Base-by-base conservation (phyloP, 768 basidiomycete genomes). In the Pleurotus platypus region DNA sequence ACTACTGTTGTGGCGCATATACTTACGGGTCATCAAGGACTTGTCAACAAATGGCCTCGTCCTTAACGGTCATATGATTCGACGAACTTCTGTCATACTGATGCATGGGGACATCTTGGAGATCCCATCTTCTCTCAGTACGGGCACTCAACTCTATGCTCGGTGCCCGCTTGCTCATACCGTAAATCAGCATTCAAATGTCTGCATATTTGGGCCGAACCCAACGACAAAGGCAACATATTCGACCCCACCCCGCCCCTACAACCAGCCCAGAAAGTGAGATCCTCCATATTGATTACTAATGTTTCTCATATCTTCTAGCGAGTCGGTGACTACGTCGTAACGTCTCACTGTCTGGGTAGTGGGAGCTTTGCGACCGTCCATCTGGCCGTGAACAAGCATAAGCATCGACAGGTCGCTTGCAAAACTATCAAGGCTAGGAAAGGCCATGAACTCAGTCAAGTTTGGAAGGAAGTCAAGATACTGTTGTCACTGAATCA, bases 341-440 rank as follows among this genome's bases (percentile, higher is more conserved):
- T 92, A n/a, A 90, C 87, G 16, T 84, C 86, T 3, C 89, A 92
- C 58, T 88, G 85, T 62, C 79, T 93, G 11, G 91, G 91, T 42
- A 85, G 82, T 20, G 91, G 91, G 4, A 87, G 87, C 42, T 93
- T 92, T 68, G 91, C 90, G 0, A 87, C 85, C 1, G 91, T 93
- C 1, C 86, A 91, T 63, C 78, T 93, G 20, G 89, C 90, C 15
- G 75, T 90, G 57, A 88, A 90, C 64, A 80, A 77, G 8, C 67
- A 70, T 7, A 81, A 76, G 46, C 79, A 83, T 61, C 78, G 83
- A 45, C 91, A 93, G 70, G 88, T 90, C 24, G 91, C 91, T 18
- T 92, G 90, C 69, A 93, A 93, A 68, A 90, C 84, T 57, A 88
- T 93, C 64, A 83, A 81, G 61, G 79, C 75, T 1, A 84, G 83